Evolutionary conservation across 2,329 filamentous ascomycete species (phyloP), one percentile per base, ranked within the genome.

Genomic region (Harringtonia aguacate): DNA sequence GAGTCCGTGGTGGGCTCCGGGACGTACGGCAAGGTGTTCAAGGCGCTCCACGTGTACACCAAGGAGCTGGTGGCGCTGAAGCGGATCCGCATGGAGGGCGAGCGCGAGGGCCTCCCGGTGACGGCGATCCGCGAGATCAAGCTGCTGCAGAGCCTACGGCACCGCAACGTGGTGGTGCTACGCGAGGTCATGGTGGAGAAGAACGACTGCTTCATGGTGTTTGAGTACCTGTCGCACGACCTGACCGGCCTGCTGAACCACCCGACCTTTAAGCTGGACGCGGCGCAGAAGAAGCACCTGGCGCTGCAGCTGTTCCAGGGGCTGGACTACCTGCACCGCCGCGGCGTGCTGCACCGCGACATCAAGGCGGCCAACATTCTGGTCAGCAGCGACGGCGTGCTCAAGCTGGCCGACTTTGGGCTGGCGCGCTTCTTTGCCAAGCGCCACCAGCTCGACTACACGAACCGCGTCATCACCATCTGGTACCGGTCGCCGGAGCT

Each of bases 181-280:
- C 79, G 85, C 52, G 88, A 95, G 64, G 86, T 94, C 52, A 98
- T 98, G 92, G 92, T 98, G 3, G 92, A 98, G 65, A 86, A 84
- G 58, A 97, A 97, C 53, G 89, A 97, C 63, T 98, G 92, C 61
- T 98, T 94, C 64, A 98, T 98, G 92, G 92, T 98, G 4, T 98
- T 98, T 52, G 92, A 98, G 61, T 98, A 98, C 58, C 73, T 97
- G 28, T 90, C 92, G 2, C 92, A 98, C 60, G 92, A 98, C 61
- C 69, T 98, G 48, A 98, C 92, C 3, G 92, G 92, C 14, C 70
- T 98, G 28, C 77, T 98, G 48, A 97, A 97, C 56, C 92, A 98
- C 57, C 92, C 92, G 0, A 84, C 83, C 0, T 98, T 95, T 64
- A 82, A 81, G 47, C 75, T 98, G 14, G 84, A 92, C 31, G 68